A percentile compares a stretch with the other conserved stretches of the same genome.
Evolutionary conservation across 179 eudicot genomes (phyloP).

Genomic region (Drosera spatulata): DNA sequence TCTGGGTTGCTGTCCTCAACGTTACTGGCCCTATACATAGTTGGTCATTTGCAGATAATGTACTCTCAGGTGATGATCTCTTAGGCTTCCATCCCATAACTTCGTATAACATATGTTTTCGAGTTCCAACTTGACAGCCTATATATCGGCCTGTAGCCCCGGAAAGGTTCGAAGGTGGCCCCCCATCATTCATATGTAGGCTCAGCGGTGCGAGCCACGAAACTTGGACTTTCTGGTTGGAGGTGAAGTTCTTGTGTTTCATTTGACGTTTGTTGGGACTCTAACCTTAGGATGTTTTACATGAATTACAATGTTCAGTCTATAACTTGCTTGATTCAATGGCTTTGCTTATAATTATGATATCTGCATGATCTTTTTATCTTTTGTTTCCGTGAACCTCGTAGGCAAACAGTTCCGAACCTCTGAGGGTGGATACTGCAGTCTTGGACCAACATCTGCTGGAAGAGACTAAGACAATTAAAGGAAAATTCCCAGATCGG

Average conservation of each 20-base stretch:
- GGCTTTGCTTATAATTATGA: no score
- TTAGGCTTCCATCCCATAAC: background rate
- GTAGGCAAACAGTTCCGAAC: slow-evolving; percentile 70
- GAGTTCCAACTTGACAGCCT: background rate
- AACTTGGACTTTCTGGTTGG: slow-evolving; percentile 97
- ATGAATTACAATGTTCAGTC: no score
- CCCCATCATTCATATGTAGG: slow-evolving; percentile 83
- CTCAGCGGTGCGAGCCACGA: slow-evolving; percentile 72
- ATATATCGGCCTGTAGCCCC: slow-evolving; percentile 42
- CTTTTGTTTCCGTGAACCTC: slow-evolving; percentile 1
- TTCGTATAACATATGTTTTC: background rate
- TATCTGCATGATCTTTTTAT: slow-evolving; percentile 1
- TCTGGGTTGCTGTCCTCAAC: slow-evolving; percentile 87
- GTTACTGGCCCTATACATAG: slow-evolving; percentile 82
- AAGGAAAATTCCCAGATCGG: slow-evolving; percentile 75
- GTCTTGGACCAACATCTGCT: slow-evolving; percentile 64
- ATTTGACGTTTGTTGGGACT: background rate
- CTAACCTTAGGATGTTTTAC: background rate
- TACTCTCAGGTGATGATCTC: slow-evolving; percentile 47
- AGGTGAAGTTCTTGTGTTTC: slow-evolving; percentile 36
- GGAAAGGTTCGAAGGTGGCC: slow-evolving; percentile 51
- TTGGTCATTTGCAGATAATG: slow-evolving; percentile 83
- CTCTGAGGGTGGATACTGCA: slow-evolving; percentile 67
- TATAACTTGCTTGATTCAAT: no score
- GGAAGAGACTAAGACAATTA: slow-evolving; percentile 41